Evolutionary conservation across 176 grass and related monocot species (phyloP), one percentile per base, ranked within the genome.

Genomic region (Bromus sterilis): DNA sequence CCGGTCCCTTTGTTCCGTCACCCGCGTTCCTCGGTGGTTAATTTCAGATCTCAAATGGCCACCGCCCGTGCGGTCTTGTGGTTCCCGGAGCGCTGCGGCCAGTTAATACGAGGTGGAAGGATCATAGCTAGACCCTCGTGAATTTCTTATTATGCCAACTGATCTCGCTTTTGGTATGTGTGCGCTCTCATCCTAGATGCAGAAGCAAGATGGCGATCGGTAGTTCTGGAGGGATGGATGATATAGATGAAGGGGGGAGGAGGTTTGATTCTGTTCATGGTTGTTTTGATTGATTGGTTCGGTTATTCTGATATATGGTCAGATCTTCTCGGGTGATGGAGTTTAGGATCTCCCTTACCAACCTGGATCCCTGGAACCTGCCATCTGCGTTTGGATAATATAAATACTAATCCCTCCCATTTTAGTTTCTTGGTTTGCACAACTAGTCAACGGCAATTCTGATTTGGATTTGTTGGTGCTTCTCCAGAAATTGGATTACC

Each of bases 191-290:
- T 0, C 12, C 8, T 20, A 35, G 68, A 42, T 40, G 66, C 10
- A 56, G n/a, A n/a, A n/a, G n/a, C n/a, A n/a, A n/a, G n/a, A n/a
- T n/a, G n/a, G n/a, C n/a, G n/a, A n/a, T n/a, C n/a, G 34, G 13
- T 6, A 13, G 1, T 6, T 1, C 4, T 11, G 13, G 36, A 43
- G 30, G 49, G 9, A 10, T 39, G n/a, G n/a, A n/a, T n/a, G n/a
- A n/a, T 44, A 72, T 28, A 34, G 11, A 42, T 28, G 24, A 10
- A 23, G n/a, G 42, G 20, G 32, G 46, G 10, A 78, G 56, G 76
- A 82, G 85, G 85, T 82, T 87, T 82, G 79, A 40, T 58, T 39
- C 26, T 40, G 18, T 41, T 7, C 34, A 56, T 16, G 20, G 3
- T 56, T 1, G 4, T 4, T 25, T n/a, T 3, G 1, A 10, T 15